phyloP scores from a whole-genome alignment of 1,139 yeast genomes.

The Pichia sp. region DNA sequence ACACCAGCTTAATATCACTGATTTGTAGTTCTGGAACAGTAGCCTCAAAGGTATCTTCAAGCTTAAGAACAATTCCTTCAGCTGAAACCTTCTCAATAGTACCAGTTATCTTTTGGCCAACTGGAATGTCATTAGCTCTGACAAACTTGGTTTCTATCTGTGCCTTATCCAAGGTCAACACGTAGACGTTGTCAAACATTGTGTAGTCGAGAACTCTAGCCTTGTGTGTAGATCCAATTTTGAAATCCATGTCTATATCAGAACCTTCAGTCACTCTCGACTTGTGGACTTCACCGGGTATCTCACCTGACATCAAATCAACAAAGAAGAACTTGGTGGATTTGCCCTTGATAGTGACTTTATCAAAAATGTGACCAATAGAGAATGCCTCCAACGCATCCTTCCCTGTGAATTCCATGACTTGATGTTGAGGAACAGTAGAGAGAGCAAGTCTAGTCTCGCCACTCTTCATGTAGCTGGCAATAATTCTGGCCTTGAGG shows the following conservation, averaged over 20 bases:
- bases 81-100: conserved; percentile 59
- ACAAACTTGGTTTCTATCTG: conserved; percentile 59
- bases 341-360: conserved; percentile 49
- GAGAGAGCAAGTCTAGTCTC: conserved; percentile 60
- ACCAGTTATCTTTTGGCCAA: conserved; percentile 59
- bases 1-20: conserved; percentile 74
- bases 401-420: conserved; percentile 23
- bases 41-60: conserved; percentile 65
- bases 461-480: conserved; percentile 49
- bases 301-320: conserved; percentile 47
- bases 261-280: conserved; percentile 58
- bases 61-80: conserved; percentile 59
- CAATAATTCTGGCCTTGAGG: conserved; percentile 64
- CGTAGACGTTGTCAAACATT: conserved; percentile 55
- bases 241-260: conserved; percentile 45
- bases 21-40: conserved; percentile 70
- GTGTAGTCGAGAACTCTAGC: conserved; percentile 77
- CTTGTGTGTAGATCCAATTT: conserved; percentile 55
- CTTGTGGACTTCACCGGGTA: conserved; percentile 64
- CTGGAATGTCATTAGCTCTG: conserved; percentile 61
- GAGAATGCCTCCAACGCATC: conserved; percentile 64
- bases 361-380: conserved; percentile 63
- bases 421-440: conserved; percentile 47
- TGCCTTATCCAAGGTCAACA: conserved; percentile 62
- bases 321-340: conserved; percentile 52